Conservation (phyloP, 306 rosid genomes). For the Psophocarpus tetragonolobus region DNA sequence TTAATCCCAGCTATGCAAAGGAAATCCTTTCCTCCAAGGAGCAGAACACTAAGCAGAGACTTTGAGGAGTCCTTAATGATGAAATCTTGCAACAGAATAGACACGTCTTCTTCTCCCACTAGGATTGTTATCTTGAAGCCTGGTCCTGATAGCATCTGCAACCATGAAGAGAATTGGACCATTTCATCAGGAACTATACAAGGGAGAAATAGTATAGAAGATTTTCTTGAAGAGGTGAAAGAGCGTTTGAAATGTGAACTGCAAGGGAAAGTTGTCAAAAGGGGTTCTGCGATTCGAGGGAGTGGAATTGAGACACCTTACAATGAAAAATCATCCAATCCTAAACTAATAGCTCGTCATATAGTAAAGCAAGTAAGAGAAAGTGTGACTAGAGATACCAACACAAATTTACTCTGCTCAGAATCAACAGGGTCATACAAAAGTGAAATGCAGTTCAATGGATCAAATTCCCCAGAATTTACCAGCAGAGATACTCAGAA, state of each 20-base stretch:
- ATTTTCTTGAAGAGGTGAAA: conserved; percentile 92
- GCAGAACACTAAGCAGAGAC: conserved; percentile 75
- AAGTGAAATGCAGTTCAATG: conserved; percentile 62
- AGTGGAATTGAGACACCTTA: conserved; percentile 81
- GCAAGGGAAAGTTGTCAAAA: conserved; percentile 65
- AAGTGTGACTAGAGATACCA: conserved; percentile 67
- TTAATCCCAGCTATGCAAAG: conserved; percentile 45
- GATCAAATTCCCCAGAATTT: conserved; percentile 63
- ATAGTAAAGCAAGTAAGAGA: conserved; percentile 79
- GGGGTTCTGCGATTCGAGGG: conserved; percentile 65
- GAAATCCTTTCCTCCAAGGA: conserved; percentile 53
- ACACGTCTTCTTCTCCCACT: conserved; percentile 54
- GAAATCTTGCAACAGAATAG: conserved; percentile 48
- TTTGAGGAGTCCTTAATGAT: conserved; percentile 66
- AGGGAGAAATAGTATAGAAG: conserved; percentile 77
- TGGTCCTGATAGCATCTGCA: conserved; percentile 69
- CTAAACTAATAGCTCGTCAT: conserved; percentile 71
- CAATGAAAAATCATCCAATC: conserved; percentile 74
- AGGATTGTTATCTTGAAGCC: conserved; percentile 90
- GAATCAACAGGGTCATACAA: conserved; percentile 77
- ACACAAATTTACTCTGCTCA: conserved; percentile 54
- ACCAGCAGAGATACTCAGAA: conserved; percentile 71
- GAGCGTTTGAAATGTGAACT: conserved; percentile 79
- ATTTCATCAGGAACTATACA: conserved; percentile 56
- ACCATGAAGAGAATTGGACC: conserved; percentile 65